Base-by-base conservation (phyloP, 139 green algal genomes). In the Microglena sp. region DNA sequence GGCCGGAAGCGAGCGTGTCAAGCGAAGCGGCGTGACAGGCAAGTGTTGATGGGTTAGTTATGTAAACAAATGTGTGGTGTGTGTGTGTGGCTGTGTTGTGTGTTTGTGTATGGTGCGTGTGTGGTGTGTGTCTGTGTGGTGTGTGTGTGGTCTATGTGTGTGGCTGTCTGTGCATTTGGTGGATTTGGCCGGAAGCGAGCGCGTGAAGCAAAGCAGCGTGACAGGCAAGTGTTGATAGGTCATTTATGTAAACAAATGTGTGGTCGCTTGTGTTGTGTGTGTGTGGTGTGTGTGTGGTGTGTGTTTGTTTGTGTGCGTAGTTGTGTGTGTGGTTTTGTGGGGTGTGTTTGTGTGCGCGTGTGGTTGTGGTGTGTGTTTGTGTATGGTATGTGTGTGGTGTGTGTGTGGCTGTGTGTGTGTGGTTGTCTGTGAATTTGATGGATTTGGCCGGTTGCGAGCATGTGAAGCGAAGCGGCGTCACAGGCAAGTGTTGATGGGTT, bases 381-480 rank as follows among this genome's bases (percentile, higher is more conserved):
- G 80, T 2, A 69, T 89, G 34, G 62, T 89, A 60, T 58, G 82
- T 32, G 61, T 18, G 18, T 50, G 50, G 50, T 27, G 50, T 59
- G 18, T 59, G 11, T 45, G 11, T n/a, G n/a, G n/a, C n/a, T n/a
- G n/a, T n/a, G n/a, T n/a, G n/a, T n/a, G n/a, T n/a, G n/a, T n/a
- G n/a, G n/a, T n/a, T n/a, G n/a, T n/a, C n/a, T n/a, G n/a, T 89
- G 53, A 73, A 87, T 55, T 65, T 89, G 33, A 81, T 89, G 40
- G 83, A 89, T 68, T 2, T 82, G 79, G 60, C 55, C 36, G 73
- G 73, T 40, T 69, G 60, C 32, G 74, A 80, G 64, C 68, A 69
- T 32, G 74, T 80, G 1, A 80, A 80, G 65, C 73, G 78, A 43
- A 82, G 66, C 22, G 81, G 81, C 6, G 80, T 82, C 5, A 81